Base-by-base conservation (phyloP, 352 stramenopile species). In the Globisporangium cederbergense region DNA sequence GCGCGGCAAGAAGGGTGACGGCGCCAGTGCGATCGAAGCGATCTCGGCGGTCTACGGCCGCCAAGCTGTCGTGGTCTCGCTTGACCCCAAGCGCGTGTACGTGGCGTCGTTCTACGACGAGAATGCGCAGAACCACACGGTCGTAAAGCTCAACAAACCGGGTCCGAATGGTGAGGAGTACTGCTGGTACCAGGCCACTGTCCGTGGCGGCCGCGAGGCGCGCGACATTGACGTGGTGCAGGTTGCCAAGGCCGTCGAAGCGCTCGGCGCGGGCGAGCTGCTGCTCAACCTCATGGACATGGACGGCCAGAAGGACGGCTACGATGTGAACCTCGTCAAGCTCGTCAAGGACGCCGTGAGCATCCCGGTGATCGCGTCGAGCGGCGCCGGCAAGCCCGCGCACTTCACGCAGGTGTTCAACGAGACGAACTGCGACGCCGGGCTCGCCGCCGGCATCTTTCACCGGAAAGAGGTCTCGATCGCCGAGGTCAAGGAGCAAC, bases 231-330 rank as follows among this genome's bases (percentile, higher is more conserved):
- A 98, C 51, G 88, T 81, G 22, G 81, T 98, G 38, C 62, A 90
- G 51, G 72, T 97, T 28, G 86, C 84, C 6, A 87, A 97, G 75
- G 89, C 94, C 46, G 88, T 85, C 47, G 94, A 98, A 72, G 82
- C 82, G 36, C 83, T 99, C 4, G 97, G 97, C 32, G 97, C 97
- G 1, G 97, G 97, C 53, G 97, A 99, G 73, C 90, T 99, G 49
- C 88, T 99, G 78, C 76, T 99, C 8, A 99, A 99, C 74, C 99
- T 96, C 70, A 98, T 99, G 62, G 97, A 99, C 75, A 99, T 98
- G 90, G 97, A 99, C 75, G 97, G 97, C 38, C 96, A 99, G 65
- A 91, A 96, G 67, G 83, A 87, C 36, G 95, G 98, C 2, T 97
- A 96, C 58, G 81, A 86, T 40, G 43, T 87, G 38, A 75, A 87